Evolutionary conservation across 441 rosid species (phyloP), one percentile per base, ranked within the genome.

Genomic region (Hura crepitans): DNA sequence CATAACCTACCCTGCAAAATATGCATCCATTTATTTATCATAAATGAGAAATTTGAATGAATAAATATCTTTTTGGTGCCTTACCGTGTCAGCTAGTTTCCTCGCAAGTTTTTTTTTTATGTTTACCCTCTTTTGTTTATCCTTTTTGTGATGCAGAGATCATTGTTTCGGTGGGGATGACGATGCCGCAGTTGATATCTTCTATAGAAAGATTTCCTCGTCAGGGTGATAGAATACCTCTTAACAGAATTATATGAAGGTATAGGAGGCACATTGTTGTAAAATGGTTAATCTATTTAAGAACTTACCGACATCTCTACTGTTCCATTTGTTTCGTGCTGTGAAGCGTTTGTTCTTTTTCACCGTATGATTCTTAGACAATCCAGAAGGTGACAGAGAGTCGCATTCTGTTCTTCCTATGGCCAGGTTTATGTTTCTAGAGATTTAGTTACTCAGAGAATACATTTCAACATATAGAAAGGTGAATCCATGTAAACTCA

Each of bases 91-190:
- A n/a, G 33, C 42, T 60, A 11, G 67, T 64, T 65, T 42, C 8
- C 50, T 22, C 18, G 22, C 53, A 23, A 17, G n/a, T 46, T 50
- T 55, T 51, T 55, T 51, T 43, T 31, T 42, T 4, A 9, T 9
- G 30, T 63, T 70, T 65, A 69, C 37, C 25, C 22, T 54, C 27
- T 45, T 45, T 11, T 12, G 6, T 27, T 20, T 53, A 6, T 39
- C 27, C 74, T 58, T 54, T 78, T 54, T 78, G 43, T 68, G 71
- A 65, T 82, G 76, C 97, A 94, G 99, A 94, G 83, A 92, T 94
- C 12, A 91, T 92, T 18, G 97, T 94, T 30, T 92, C 99, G 0
- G 93, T 95, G 28, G 99, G 99, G 50, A 92, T 94, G 98, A 91
- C 98, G 0, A 92, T 94, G 97, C 98, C 98, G 0, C 96, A 92